Base-by-base conservation (phyloP, 2,329 filamentous ascomycete species). In the Bipolaris bicolor region DNA sequence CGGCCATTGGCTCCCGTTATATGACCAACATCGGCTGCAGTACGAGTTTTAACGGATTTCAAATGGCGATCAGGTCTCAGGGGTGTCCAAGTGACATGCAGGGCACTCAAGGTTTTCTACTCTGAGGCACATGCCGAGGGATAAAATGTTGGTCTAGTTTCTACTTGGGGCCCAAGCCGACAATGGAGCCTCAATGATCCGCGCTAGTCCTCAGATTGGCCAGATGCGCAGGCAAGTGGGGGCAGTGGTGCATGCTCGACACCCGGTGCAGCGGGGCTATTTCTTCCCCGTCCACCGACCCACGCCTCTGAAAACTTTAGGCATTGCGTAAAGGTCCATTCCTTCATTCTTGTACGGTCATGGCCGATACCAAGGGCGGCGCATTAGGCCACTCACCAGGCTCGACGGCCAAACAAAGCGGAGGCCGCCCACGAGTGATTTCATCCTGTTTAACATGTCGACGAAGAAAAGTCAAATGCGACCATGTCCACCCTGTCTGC, bases 371-470 rank as follows among this genome's bases (percentile, higher is more conserved):
- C 37, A 66, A 65, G 26, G 40, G 61, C 18, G 50, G 29, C 54
- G 60, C 61, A 16, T 62, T 67, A 52, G 62, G 67, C 36, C 68
- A 69, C 29, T 71, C 66, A 56, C 66, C 69, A 37, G 65, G 45
- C 37, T 58, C 63, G 43, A 60, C 62, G n/a, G 54, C 52, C 49
- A 76, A 72, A 47, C 60, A 65, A 34, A 58, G 63, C 31, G 67
- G 69, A 31, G 72, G 72, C 31, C 70, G 75, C 39, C 73, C 74
- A 56, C 68, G 75, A 57, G 64, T 75, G 44, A 77, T 77, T 45
- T 71, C 73, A 16, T 77, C 74, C 18, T 77, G 74, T 55, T 62
- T 77, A 41, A 77, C 75, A 7, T 77, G 75, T 54, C 64, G 75
- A 13, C 68, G 74, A 40, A 65, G 75, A 54, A 77, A 77, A 58